Percentiles rank a stretch among this genome's conserved stretches.
Conservation (phyloP, 148 eudicot species). For the Rhododendron ovatum region DNA sequence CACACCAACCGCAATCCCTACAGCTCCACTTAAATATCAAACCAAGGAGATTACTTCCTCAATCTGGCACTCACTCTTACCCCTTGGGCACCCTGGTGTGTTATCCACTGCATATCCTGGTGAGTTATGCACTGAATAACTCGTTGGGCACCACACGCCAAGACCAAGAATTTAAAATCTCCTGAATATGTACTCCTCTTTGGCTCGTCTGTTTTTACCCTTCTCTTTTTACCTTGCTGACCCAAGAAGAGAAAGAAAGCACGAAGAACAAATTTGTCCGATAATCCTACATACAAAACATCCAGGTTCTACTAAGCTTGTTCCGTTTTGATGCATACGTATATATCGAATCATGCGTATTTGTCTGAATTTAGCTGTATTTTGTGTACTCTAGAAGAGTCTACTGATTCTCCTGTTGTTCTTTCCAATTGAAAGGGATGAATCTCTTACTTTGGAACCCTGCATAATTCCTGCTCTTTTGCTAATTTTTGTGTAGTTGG, state of each 20-base stretch:
- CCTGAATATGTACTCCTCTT: too few relatives aligned
- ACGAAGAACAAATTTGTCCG: background rate
- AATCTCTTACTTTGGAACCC: background rate
- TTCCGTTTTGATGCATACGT: background rate
- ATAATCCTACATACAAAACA: background rate
- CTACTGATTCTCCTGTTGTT: background rate
- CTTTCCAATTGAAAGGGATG: background rate
- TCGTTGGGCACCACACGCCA: too few relatives aligned
- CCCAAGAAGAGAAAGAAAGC: background rate
- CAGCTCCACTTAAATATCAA: too few relatives aligned
- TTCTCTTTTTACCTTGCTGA: background rate
- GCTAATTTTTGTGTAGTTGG: too few relatives aligned
- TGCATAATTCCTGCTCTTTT: background rate
- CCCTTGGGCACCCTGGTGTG: too few relatives aligned
- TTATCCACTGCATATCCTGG: too few relatives aligned
- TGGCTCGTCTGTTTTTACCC: too few relatives aligned
- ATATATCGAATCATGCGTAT: background rate
- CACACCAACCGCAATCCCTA: too few relatives aligned
- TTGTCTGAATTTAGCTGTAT: background rate
- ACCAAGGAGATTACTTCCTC: too few relatives aligned
- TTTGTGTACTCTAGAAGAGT: background rate
- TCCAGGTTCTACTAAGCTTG: background rate
- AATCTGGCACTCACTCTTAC: too few relatives aligned
- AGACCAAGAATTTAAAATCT: too few relatives aligned
- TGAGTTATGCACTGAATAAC: too few relatives aligned